Evolutionary conservation across 2,329 filamentous ascomycete species (phyloP), one percentile per base, ranked within the genome.

Genomic region (Fusarium floridanum): DNA sequence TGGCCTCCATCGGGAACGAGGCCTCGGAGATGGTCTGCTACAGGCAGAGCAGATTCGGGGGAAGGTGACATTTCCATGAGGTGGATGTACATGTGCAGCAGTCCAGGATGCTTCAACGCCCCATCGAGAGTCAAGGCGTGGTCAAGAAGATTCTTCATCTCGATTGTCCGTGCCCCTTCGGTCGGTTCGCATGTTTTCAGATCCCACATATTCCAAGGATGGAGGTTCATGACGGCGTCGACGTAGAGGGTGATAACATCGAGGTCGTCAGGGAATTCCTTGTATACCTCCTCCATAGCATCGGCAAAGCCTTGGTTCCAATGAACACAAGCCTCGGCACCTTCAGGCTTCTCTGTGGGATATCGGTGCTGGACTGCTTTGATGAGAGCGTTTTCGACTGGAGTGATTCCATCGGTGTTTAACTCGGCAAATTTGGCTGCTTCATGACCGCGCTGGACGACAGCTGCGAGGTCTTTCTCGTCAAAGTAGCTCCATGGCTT

Each of bases 401-500:
- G 53, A 4, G 48, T 61, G 22, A 32, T 55, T 11, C 37, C 48
- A 8, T 41, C 50, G 3, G 61, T 14, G 6, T 53, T 37, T 24
- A 32, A 50, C 34, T 67, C 48, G 1, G 72, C 68, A 7, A 61
- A 39, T 10, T 63, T 67, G 4, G 72, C 65, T 5, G 68, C 68
- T 9, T 43, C 34, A 27, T 67, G 45, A 5, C 65, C 66, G 8
- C 64, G 56, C 2, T 48, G 39, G 1, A 75, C 71, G 1, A 71
- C 73, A 2, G 55, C n/a, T 10, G 50, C 27, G 0, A 92, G 83
- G 73, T 95, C 93, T 0, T 85, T 82, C 1, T 86, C 82, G 64
- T 93, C 92, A 73, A 95, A 94, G 27, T 90, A 86, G 32, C 90
- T 88, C 94, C 94, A 95, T 0, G 93, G 91, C 78, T 95, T 94